Evolutionary conservation across 805 yeast genomes (phyloP), one percentile per base, ranked within the genome.

Genomic region (Dipodascopsis uninucleata): DNA sequence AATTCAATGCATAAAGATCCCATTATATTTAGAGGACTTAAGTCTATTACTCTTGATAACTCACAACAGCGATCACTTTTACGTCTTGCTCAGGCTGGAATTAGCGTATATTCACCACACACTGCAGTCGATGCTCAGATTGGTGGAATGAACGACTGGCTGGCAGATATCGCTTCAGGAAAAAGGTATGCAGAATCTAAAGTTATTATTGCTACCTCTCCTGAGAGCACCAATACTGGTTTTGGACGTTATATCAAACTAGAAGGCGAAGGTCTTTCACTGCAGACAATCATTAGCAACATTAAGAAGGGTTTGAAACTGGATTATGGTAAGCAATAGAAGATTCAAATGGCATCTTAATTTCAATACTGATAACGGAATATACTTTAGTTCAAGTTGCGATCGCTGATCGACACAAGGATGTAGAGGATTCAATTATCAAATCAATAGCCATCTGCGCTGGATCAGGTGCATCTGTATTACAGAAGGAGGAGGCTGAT

Each of bases 111-210:
- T 63, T 82, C 82, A 43, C 98, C 99, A 21, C 99, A 93, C 61
- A 90, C 98, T 1, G 88, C 97, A 0, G 84, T 93, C 3, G 98
- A 93, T 65, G 90, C 97, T 20, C 93, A 93, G 7, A 64, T 66
- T 9, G 84, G 82, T n/a, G 98, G 98, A 18, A 96, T 93, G 51
- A 93, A 93, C 56, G 97, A 88, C 62, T 93, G 95, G 83, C 71
- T 93, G 32, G 83, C 77, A 1, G 78, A 76, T 29, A 85, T 85
- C 1, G 65, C 82, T 4, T 59, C 76, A 2, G 59, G 63, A 0
- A 60, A 62, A 1, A 49, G 52, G 34, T 70, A 71, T 37, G 52
- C 61, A 4, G 26, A 31, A 10, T 60, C 59, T 1, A 61, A 58
- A 14, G 55, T 53, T 97, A 0, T 83, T 83, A 81, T 97, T 97